A percentile compares a stretch with the other conserved stretches of the same genome.
phyloP scores from a whole-genome alignment of 2,329 filamentous ascomycete species.

The Venturiaceae sp. region DNA sequence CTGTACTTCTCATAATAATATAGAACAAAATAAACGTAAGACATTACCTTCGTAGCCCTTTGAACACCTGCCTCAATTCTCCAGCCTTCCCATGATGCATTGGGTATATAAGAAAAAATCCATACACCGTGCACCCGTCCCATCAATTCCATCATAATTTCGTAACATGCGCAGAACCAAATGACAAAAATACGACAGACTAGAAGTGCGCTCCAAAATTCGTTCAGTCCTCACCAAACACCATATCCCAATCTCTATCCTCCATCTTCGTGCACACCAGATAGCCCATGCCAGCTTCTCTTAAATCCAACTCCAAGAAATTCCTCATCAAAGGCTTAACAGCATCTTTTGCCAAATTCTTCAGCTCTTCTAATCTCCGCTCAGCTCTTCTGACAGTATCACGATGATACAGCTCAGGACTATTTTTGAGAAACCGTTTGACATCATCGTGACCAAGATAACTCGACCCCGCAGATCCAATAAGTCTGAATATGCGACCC shows the following conservation, averaged over 20 bases:
- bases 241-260: slow-evolving; percentile 51
- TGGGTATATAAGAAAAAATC: slow-evolving; percentile 1
- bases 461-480: slow-evolving; percentile 54
- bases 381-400: slow-evolving; percentile 85
- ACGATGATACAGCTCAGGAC: slow-evolving; percentile 70
- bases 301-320: slow-evolving; percentile 69
- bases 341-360: slow-evolving; percentile 69
- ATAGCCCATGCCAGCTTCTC: slow-evolving; percentile 44
- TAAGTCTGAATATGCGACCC: slow-evolving; percentile 66
- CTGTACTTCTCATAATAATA: neutral
- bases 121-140: slow-evolving; percentile 1
- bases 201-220: neutral
- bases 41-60: neutral
- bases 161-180: neutral
- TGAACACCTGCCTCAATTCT: too few relatives aligned
- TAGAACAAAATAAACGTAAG: neutral
- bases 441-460: slow-evolving; percentile 82
- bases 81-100: neutral
- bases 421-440: slow-evolving; percentile 79
- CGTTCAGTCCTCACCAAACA: slow-evolving; percentile 22
- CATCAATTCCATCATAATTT: neutral
- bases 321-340: slow-evolving; percentile 82
- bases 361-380: slow-evolving; percentile 79
- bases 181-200: neutral
- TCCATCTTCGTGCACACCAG: slow-evolving; percentile 56